Conservation (phyloP, 2,329 filamentous ascomycete genomes). For the Phaeoacremonium minimum region DNA sequence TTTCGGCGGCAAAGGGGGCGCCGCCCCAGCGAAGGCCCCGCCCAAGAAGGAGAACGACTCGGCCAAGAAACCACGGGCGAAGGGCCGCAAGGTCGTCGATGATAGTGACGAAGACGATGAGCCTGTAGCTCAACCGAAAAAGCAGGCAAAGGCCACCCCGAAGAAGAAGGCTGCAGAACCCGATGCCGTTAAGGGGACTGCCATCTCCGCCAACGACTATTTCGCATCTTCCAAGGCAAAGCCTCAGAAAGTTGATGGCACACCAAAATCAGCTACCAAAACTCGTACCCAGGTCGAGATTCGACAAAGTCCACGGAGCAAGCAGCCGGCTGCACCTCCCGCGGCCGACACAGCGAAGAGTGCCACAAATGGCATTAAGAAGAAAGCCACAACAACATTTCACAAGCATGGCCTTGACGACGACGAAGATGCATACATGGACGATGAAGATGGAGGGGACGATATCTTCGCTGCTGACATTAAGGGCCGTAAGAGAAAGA, state of each 20-base stretch:
- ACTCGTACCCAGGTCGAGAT: slow-evolving; percentile 35
- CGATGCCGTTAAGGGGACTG: slow-evolving; percentile 40
- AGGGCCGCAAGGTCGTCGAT: slow-evolving; percentile 21
- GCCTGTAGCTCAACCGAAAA: slow-evolving; percentile 46
- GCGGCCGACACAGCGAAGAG: slow-evolving; percentile 22
- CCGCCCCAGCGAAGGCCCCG: slow-evolving; percentile 33
- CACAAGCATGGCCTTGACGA: slow-evolving; percentile 40
- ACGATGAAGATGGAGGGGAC: slow-evolving; percentile 68
- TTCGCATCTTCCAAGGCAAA: slow-evolving; percentile 47
- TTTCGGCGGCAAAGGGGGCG: slow-evolving; percentile 61
- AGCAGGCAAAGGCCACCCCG: slow-evolving; percentile 39
- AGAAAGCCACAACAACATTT: slow-evolving; percentile 32
- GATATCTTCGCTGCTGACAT: slow-evolving; percentile 79
- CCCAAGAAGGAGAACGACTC: slow-evolving; percentile 27
- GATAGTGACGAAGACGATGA: slow-evolving; percentile 56
- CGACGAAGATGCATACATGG: slow-evolving; percentile 57
- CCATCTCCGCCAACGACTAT: slow-evolving; percentile 53
- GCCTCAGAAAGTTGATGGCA: slow-evolving; percentile 27
- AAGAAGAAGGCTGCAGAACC: slow-evolving; percentile 51
- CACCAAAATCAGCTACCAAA: slow-evolving; percentile 35
- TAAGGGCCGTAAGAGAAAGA: slow-evolving; percentile 61
- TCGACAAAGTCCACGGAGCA: slow-evolving; percentile 49
- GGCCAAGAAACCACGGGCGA: slow-evolving; percentile 22
- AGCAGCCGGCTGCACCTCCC: slow-evolving; percentile 24
- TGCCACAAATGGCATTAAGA: slow-evolving; percentile 29